phyloP scores from a whole-genome alignment of 352 stramenopile genomes.

The Phytophthora sp. region DNA sequence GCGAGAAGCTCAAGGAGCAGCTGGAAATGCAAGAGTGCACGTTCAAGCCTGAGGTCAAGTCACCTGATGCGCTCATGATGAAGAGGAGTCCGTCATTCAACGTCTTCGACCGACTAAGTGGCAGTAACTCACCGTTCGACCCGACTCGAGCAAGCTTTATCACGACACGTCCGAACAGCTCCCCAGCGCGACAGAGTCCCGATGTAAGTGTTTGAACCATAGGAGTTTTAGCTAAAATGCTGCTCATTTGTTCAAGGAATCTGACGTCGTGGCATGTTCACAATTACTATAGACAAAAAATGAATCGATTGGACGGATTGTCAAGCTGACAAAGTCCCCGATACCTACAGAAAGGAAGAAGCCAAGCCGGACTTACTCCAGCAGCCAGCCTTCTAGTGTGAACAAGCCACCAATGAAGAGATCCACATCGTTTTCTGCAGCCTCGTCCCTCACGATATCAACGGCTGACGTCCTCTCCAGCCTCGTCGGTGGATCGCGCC shows the following conservation, averaged over 20 bases:
- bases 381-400: slow-evolving; percentile 39
- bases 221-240: background rate
- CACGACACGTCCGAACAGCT: slow-evolving; percentile 33
- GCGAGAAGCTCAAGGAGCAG: slow-evolving; percentile 73
- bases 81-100: slow-evolving; percentile 44
- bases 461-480: slow-evolving; percentile 13
- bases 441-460: slow-evolving; percentile 25
- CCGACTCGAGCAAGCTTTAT: slow-evolving; percentile 24
- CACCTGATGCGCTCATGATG: slow-evolving; percentile 48
- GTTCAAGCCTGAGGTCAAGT: slow-evolving; percentile 83
- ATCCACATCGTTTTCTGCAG: slow-evolving; percentile 33
- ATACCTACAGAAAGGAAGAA: slow-evolving; percentile 26
- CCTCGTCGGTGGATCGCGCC: background rate
- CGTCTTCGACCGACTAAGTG: slow-evolving; percentile 54
- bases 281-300: slow-evolving; percentile 22
- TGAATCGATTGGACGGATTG: slow-evolving; percentile 47
- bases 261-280: slow-evolving; percentile 12
- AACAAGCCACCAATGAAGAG: slow-evolving; percentile 32
- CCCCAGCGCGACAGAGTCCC: slow-evolving; percentile 26
- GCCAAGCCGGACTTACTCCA: slow-evolving; percentile 22
- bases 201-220: slow-evolving; percentile 22
- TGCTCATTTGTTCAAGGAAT: background rate
- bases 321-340: slow-evolving; percentile 53
- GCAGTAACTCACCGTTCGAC: slow-evolving; percentile 21
- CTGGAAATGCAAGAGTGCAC: slow-evolving; percentile 80